Evolutionary conservation across 75 land plant species (phyloP), one percentile per base, ranked within the genome.

Genomic region (Selaginella tamariscina): DNA sequence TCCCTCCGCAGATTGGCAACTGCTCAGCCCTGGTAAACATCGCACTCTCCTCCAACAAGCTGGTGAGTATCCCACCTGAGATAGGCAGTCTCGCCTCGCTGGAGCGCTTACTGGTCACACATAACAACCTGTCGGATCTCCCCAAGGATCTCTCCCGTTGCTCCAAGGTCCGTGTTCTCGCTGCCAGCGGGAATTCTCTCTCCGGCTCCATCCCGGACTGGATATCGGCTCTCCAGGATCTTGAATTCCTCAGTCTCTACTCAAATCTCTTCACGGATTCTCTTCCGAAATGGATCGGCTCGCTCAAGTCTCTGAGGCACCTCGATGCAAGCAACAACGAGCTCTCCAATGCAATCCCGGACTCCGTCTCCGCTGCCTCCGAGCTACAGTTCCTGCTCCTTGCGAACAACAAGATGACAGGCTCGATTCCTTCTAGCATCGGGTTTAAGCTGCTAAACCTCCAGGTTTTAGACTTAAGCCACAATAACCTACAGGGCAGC

Each of bases 1-100:
- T 79, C 23, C 81, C 81, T 0, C 30, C 27, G 8, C 31, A 54
- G 23, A 56, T 70, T 29, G 55, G 63, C 27, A 71, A 68, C 28
- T 79, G 77, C 71, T 30, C 39, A 5, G 15, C 5, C 11, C 49
- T 39, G 11, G 49, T 39, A 5, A 39, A 39, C 15, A 5, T 39
- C 49, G 49, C 49, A 5, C 11, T 39, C 49, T 39, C 49, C 11
- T 5, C 49, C 11, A 39, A 39, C 49, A 39, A 15, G 5, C 15
- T 39, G 11, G 11, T 5, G 11, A 5, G 11, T 15, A 5, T 39
- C 11, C 49, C 49, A 15, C 49, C 11, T 5, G 49, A 39, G 49
- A 39, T 39, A 5, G 49, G 49, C 49, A 15, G 49, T 5, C 49
- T 39, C 5, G 5, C 49, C 11, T 5, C 49, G 49, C 49, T 39